phyloP scores from a whole-genome alignment of 2,329 filamentous ascomycete species.

The Venturiaceae sp. region DNA sequence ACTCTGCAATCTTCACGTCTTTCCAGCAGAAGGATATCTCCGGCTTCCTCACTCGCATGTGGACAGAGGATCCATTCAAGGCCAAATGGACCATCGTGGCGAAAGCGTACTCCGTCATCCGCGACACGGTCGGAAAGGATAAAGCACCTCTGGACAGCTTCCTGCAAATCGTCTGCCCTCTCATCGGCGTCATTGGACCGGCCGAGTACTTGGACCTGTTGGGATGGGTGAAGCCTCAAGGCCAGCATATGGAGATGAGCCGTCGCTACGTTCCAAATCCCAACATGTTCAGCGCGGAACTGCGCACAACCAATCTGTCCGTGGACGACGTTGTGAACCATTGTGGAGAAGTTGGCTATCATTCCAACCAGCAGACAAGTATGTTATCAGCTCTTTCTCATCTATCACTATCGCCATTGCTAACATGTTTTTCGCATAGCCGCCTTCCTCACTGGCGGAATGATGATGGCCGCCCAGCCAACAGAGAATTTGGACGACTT shows the following conservation, averaged over 20 bases:
- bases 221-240: slow-evolving; percentile 33
- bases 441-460: neutral
- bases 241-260: slow-evolving; percentile 11
- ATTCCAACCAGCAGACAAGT: slow-evolving; percentile 10
- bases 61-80: slow-evolving; percentile 40
- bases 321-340: slow-evolving; percentile 23
- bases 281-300: slow-evolving; percentile 11
- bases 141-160: slow-evolving; percentile 39
- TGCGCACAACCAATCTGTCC: slow-evolving; percentile 19
- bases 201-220: slow-evolving; percentile 34
- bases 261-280: slow-evolving; percentile 12
- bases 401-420: slow-evolving; percentile 14
- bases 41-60: slow-evolving; percentile 37
- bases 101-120: slow-evolving; percentile 45
- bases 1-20: slow-evolving; percentile 34
- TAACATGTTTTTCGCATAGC: neutral
- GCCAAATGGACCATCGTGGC: slow-evolving; percentile 43
- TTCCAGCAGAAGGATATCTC: slow-evolving; percentile 45
- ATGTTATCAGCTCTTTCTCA: slow-evolving; percentile 7
- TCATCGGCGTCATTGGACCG: slow-evolving; percentile 38
- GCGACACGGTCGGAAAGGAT: slow-evolving; percentile 39
- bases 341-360: slow-evolving; percentile 18
- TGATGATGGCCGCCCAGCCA: neutral
- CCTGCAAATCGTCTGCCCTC: slow-evolving; percentile 33
- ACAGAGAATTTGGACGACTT: neutral